Percentiles rank a stretch among this genome's conserved stretches.
Conservation (phyloP, 2,329 filamentous ascomycete genomes). For the Thielaviopsis ethacetica region DNA sequence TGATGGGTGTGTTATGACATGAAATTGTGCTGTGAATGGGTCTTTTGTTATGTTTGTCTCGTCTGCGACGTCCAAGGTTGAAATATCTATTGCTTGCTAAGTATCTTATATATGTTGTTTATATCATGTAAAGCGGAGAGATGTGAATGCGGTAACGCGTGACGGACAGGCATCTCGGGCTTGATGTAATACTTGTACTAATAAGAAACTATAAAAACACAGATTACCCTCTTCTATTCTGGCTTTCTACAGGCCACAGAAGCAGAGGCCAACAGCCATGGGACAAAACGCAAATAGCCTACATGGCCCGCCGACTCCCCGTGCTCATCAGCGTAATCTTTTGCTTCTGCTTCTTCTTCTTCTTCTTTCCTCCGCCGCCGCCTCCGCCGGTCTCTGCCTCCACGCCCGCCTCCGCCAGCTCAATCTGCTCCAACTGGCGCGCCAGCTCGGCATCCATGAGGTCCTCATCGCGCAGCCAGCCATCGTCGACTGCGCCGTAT, state of each 20-base stretch:
- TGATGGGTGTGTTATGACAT: too few relatives aligned
- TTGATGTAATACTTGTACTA: too few relatives aligned
- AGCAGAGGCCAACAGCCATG: too few relatives aligned
- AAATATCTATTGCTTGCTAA: background rate
- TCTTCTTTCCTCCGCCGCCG: slow-evolving; percentile 26
- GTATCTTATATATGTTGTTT: background rate
- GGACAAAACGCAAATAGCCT: background rate
- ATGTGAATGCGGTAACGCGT: too few relatives aligned
- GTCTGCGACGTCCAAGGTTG: background rate
- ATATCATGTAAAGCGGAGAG: too few relatives aligned
- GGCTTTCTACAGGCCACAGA: background rate
- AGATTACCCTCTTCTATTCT: background rate
- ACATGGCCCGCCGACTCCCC: slow-evolving; percentile 33
- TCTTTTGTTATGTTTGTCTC: too few relatives aligned
- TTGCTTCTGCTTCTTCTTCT: slow-evolving; percentile 54
- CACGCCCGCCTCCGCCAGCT: slow-evolving; percentile 20
- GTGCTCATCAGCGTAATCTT: slow-evolving; percentile 61
- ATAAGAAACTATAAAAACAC: too few relatives aligned
- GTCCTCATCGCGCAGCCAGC: slow-evolving; percentile 72
- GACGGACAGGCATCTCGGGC: background rate
- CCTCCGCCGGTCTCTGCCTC: slow-evolving; percentile 16
- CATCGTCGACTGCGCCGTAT: slow-evolving; percentile 42
- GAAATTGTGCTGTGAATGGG: background rate
- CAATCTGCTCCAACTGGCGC: slow-evolving; percentile 39
- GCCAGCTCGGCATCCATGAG: slow-evolving; percentile 43